Conservation (phyloP, 2,329 filamentous ascomycete species). For the Calonectria hawksworthii region DNA sequence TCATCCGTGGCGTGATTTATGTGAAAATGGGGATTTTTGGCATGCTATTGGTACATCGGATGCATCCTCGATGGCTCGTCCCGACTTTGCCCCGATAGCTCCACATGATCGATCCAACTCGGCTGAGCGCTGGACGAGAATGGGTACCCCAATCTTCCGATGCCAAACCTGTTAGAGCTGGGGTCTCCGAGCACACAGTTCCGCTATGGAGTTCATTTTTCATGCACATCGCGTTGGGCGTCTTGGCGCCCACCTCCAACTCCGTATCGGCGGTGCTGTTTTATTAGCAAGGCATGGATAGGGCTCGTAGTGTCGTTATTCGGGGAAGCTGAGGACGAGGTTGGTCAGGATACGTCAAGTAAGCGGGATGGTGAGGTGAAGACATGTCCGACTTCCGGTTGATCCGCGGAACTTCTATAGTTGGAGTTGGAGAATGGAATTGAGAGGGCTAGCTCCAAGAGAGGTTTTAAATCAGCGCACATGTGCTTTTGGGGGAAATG, state of each 20-base stretch:
- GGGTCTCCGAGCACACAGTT: not conserved
- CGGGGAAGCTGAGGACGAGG: not conserved
- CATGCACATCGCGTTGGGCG: not conserved
- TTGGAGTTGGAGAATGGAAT: too few relatives aligned
- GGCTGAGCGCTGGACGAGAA: not conserved
- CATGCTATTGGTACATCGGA: not conserved
- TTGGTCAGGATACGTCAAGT: not conserved
- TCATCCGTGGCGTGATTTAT: not conserved
- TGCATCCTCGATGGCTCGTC: not conserved
- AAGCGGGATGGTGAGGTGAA: not conserved
- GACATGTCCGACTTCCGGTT: not conserved
- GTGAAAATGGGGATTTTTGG: not conserved
- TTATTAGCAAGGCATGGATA: not conserved
- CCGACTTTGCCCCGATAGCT: slow-evolving; percentile 2
- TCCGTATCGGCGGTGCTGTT: not conserved
- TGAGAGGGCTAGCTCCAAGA: too few relatives aligned
- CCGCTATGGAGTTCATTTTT: not conserved
- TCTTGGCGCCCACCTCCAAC: not conserved
- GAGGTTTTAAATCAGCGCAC: not conserved
- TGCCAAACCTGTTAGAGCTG: not conserved
- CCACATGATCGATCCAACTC: not conserved
- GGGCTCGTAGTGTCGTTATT: not conserved
- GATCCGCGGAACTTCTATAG: too few relatives aligned
- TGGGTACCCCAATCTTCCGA: not conserved
- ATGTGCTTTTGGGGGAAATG: not conserved